Evolutionary conservation across 140 eudicot genomes (phyloP), one percentile per base, ranked within the genome.

Genomic region (Oenanthe javanica): DNA sequence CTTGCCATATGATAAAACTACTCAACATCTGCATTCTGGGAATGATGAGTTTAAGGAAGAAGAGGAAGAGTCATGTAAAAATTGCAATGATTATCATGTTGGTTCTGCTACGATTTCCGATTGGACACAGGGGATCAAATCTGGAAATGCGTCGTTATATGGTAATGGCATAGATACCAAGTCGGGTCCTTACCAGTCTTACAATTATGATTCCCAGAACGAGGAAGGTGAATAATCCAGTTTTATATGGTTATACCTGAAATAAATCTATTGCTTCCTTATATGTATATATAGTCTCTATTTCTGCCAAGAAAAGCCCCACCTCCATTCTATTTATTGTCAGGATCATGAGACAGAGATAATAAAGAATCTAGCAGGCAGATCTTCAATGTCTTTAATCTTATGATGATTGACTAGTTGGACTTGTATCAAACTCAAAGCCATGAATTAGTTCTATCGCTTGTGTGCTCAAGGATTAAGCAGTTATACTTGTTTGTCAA

Each of bases 211-310:
- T 59, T 88, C 52, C 75, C 95, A 88, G 75, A 90, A 82, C 72
- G 86, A 84, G 47, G 97, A 91, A 91, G 98, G 98, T 91, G 76
- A 79, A n/a, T 48, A 55, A 10, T 21, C 67, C 6, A 1, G 27
- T 59, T 59, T 59, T 18, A 59, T 59, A 21, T 59, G 21, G 67
- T 59, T 21, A 19, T 19, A 18, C 25, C 66, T 59, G 11, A 21
- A 59, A 5, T 59, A 19, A 19, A 19, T 18, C 6, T 21, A 6
- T 6, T 59, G 67, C 67, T 21, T 51, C 57, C 15, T 50, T 51
- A 3, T 19, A 14, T 5, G 19, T 51, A 2, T 11, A 31, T 31
- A 31, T 0, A 50, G 18, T 50, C 16, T 50, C 14, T 50, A 12
- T 2, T 11, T 50, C 18, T 50, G 55, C 55, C 55, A 50, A 50